phyloP scores from a whole-genome alignment of 2,329 filamentous ascomycete genomes.

The Curvularia eragrostidis region DNA sequence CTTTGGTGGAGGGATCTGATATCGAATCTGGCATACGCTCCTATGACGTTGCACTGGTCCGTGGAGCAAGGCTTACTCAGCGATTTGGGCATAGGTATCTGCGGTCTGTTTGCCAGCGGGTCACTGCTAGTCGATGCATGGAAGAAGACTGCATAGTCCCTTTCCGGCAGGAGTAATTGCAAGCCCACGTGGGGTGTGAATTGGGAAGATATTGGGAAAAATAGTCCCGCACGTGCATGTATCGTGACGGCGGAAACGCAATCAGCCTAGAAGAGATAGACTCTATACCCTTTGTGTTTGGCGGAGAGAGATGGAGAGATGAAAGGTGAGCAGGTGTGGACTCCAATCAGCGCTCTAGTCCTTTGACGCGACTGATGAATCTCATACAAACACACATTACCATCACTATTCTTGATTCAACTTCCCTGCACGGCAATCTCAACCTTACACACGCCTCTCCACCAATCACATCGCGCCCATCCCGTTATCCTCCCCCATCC shows the following conservation, averaged over 20 bases:
- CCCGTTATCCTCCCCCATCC: too few relatives aligned
- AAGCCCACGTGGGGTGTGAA: not conserved
- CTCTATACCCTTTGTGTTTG: not conserved
- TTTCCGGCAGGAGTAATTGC: not conserved
- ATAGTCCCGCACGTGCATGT: not conserved
- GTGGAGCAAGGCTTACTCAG: conserved; percentile 63
- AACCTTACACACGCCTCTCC: too few relatives aligned
- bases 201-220: not conserved
- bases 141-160: conserved; percentile 48
- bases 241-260: not conserved
- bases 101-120: conserved; percentile 61
- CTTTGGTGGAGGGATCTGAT: conserved; percentile 71
- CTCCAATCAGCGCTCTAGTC: too few relatives aligned
- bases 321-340: too few relatives aligned
- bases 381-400: too few relatives aligned
- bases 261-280: not conserved
- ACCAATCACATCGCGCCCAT: too few relatives aligned
- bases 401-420: too few relatives aligned
- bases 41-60: conserved; percentile 85
- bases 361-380: too few relatives aligned
- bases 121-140: conserved; percentile 56
- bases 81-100: conserved; percentile 64
- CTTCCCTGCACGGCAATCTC: too few relatives aligned
- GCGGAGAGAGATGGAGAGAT: too few relatives aligned
- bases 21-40: conserved; percentile 77